Evolutionary conservation across 306 rosid species (phyloP), one percentile per base, ranked within the genome.

Genomic region (Prunus armeniaca): DNA sequence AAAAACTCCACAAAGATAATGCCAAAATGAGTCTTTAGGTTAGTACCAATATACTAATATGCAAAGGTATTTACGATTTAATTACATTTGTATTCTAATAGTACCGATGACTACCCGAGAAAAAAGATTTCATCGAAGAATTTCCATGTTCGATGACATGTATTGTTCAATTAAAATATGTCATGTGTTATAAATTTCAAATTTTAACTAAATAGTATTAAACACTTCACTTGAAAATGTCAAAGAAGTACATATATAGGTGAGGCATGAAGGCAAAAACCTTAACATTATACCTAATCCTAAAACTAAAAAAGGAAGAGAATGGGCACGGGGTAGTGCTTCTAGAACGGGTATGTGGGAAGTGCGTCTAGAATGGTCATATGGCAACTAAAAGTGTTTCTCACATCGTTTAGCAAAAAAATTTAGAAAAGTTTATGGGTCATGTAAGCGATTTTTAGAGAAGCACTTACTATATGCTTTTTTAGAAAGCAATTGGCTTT

Each of bases 1-100:
- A n/a, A 55, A 65, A 38, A 34, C 2, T 0, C 61, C 14, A 34
- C 49, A 65, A 65, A 34, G 24, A 65, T n/a, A 34, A 32, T 25
- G 69, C 69, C 69, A 65, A 65, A 8, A 34, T 65, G 5, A 47
- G 69, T 65, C 49, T 65, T 34, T 65, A 17, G 67, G 24, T 65
- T 38, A 32, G 34, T 30, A 60, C 67, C 20, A 27, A 24, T 63
- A 30, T 28, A 20, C 24, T 63, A 63, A 63, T 28, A 30, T 63
- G 24, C 43, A 12, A 8, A 15, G 12, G 22, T 61, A 61, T 13
- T 25, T 25, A 25, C 18, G 27, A 27, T 61, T 38, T 25, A 27
- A 27, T 9, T 24, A 25, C 28, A 56, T 9, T 2, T 9, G 14
- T 56, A 15, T 20, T 56, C 27, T 56, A n/a, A 11, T 12, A 12